Evolutionary conservation across 768 basidiomycete species (phyloP).

Genomic region (Jaapia argillacea): DNA sequence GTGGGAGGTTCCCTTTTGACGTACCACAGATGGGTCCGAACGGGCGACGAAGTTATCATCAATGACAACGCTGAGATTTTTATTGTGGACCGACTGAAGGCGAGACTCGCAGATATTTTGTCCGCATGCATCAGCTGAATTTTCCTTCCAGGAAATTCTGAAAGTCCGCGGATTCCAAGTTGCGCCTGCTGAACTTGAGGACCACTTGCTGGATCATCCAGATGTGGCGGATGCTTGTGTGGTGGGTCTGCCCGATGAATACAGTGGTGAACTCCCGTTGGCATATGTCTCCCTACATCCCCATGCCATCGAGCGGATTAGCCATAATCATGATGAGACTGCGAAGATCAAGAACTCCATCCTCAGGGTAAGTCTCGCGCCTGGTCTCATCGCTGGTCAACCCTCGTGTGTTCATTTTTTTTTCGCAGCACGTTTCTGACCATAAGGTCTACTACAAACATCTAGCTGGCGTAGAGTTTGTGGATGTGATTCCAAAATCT

Average conservation of each 20-base stretch:
- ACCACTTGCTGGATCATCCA: constrained; percentile 46
- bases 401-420: too few species aligned
- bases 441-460: constrained; percentile 47
- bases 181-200: constrained; percentile 66
- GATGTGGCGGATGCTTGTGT: constrained; percentile 57
- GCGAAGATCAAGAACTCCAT: constrained; percentile 34
- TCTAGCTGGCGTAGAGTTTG: constrained; percentile 49
- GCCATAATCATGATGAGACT: constrained; percentile 16
- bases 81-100: constrained; percentile 58
- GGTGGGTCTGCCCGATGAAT: constrained; percentile 58
- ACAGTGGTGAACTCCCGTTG: constrained; percentile 61
- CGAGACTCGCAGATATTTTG: constrained; percentile 8
- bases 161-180: constrained; percentile 70
- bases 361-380: constrained; percentile 32
- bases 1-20: background rate
- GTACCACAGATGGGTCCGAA: constrained; percentile 47
- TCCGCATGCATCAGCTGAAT: constrained; percentile 6
- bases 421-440: constrained; percentile 48
- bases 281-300: constrained; percentile 51
- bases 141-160: constrained; percentile 41
- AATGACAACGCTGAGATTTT: constrained; percentile 44
- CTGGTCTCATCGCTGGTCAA: too few species aligned
- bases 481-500: constrained; percentile 57
- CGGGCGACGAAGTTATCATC: constrained; percentile 56
- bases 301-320: constrained; percentile 26